phyloP scores from a whole-genome alignment of 805 yeast species.

The Pichia occidentalis region DNA sequence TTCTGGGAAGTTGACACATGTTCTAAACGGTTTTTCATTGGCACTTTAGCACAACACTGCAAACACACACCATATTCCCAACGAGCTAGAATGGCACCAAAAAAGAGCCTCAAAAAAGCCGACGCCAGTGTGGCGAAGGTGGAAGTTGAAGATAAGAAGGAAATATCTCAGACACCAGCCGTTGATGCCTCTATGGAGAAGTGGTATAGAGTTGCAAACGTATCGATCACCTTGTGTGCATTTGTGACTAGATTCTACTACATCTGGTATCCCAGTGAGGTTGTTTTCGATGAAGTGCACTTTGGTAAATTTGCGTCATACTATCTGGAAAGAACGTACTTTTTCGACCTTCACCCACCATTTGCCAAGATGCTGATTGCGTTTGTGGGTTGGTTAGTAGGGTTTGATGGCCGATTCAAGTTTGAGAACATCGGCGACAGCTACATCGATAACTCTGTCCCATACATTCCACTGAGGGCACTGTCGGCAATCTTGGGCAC shows the following conservation, averaged over 20 bases:
- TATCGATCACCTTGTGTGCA: conserved; percentile 37
- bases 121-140: neutral
- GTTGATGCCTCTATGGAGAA: conserved; percentile 24
- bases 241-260: conserved; percentile 51
- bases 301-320: conserved; percentile 82
- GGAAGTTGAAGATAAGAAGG: neutral
- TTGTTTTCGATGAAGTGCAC: conserved; percentile 83
- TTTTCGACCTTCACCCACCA: conserved; percentile 97
- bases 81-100: conserved; percentile 18
- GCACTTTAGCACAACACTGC: neutral
- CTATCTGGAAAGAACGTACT: conserved; percentile 83
- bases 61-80: neutral
- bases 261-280: conserved; percentile 62
- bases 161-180: conserved; percentile 14
- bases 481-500: conserved; percentile 78
- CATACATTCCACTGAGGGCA: conserved; percentile 77
- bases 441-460: conserved; percentile 73
- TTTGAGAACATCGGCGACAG: conserved; percentile 85
- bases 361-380: conserved; percentile 93
- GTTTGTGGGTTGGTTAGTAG: conserved; percentile 78
- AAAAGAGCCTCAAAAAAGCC: conserved; percentile 12
- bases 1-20: no score
- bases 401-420: conserved; percentile 88
- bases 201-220: conserved; percentile 31
- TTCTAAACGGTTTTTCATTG: neutral